Conservation (phyloP, 305 asterid genomes). For the Fraxinus greggii region DNA sequence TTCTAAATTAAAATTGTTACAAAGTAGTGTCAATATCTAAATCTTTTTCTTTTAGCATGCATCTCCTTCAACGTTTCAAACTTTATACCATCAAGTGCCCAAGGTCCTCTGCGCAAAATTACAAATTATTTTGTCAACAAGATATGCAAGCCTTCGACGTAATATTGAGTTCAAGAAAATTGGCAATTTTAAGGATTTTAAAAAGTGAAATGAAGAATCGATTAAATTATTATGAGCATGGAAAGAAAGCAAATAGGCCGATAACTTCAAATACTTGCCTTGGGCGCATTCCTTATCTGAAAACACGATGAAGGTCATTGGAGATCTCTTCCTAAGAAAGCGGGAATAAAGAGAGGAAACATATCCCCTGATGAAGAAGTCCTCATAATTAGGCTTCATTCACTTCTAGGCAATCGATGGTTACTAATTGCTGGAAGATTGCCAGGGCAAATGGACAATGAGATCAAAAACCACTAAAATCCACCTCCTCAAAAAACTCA, state of each 20-base stretch:
- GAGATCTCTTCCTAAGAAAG: too few species aligned
- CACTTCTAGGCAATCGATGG: constrained; percentile 22
- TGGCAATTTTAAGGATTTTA: neutral
- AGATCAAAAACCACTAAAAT: constrained; percentile 21
- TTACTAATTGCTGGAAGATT: constrained; percentile 15
- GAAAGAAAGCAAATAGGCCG: too few species aligned
- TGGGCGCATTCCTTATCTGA: constrained; percentile 84
- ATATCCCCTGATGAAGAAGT: constrained; percentile 19
- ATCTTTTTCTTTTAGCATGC: constrained; percentile 65
- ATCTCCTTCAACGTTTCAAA: constrained; percentile 77
- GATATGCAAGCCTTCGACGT: neutral
- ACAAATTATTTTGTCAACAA: neutral
- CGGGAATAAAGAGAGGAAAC: constrained; percentile 24
- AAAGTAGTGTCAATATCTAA: constrained; percentile 58
- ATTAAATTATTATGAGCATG: neutral
- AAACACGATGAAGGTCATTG: too few species aligned
- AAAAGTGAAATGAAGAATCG: constrained; percentile 1
- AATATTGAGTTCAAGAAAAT: neutral
- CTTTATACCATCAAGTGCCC: constrained; percentile 94
- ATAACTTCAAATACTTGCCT: constrained; percentile 46
- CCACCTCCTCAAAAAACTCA: constrained; percentile 11
- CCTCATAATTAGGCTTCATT: constrained; percentile 16
- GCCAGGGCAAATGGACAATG: constrained; percentile 25
- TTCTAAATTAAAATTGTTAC: too few species aligned
- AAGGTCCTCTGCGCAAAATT: constrained; percentile 53